Base-by-base conservation (phyloP, 495 filamentous ascomycete species). In the Neurospora tetrasperma region DNA sequence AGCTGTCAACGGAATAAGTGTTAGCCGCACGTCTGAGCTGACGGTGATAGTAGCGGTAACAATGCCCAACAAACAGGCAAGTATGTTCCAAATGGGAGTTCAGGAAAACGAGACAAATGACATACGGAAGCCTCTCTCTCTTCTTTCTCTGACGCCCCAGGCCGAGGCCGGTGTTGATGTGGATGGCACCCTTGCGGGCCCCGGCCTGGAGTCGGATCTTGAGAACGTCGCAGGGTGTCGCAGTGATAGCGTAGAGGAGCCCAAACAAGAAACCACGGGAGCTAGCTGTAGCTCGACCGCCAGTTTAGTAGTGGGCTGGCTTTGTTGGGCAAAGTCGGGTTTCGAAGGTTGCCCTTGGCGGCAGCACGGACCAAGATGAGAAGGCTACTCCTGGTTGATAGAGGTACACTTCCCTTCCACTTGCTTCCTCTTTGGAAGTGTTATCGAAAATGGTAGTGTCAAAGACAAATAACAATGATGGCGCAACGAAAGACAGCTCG, bases 331-430 rank as follows among this genome's bases (percentile, higher is more conserved):
- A 79, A 82, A 7, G 74, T 70, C 11, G 78, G 71, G 35, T 76
- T 75, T 46, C 72, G 69, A 20, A 80, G 71, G 27, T 72, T 77
- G 6, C 48, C 54, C 68, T 73, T 78, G 31, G 71, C 76, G 18
- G 79, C 74, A 27, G 79, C 80, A 43, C 73, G 77, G 14, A 79
- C 80, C 40, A 82, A 39, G 72, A 80, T 66, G 8, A 80, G 74
- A 41, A 71, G 73, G 2, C 76, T 75, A 4, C 44, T 38, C 39
- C 48, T 77, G 69, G 79, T 80, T 6, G 76, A 77, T 8, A 79
- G 75, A 46, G 27, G 27, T 31, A 31, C 27, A 31, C 27, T 31
- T 31, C 27, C 27, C 62, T 79, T 5, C 69, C 76, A 31, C 16
- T 11, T 69, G 71, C 40, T 71, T 12, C 75, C 74, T 38, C 72